Conservation (phyloP, 148 eudicot genomes). For the Tetragonia tetragonoides region DNA sequence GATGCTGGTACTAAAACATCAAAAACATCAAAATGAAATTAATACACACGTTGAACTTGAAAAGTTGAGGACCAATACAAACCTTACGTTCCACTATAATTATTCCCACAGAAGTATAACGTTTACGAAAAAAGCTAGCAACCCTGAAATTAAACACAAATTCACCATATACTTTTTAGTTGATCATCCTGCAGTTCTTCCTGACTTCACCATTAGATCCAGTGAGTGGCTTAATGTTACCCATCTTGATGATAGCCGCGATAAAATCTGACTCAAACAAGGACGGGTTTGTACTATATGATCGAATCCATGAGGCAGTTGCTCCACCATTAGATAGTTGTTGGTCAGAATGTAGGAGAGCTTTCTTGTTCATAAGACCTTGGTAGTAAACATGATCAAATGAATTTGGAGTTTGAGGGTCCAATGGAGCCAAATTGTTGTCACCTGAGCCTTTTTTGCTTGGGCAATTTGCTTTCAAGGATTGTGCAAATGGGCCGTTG, state of each 20-base stretch:
- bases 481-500: conserved; percentile 24
- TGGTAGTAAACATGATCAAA: conserved; percentile 34
- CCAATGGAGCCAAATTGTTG: conserved; percentile 30
- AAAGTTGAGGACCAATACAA: too few relatives aligned
- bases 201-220: conserved; percentile 35
- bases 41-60: too few relatives aligned
- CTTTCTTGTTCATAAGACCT: conserved; percentile 18
- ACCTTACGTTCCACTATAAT: too few relatives aligned
- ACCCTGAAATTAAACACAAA: too few relatives aligned
- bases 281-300: conserved; percentile 18
- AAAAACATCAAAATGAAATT: too few relatives aligned
- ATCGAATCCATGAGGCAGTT: conserved; percentile 20
- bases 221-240: conserved; percentile 32
- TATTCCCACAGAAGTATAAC: too few relatives aligned
- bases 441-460: conserved; percentile 22
- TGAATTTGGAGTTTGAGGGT: conserved; percentile 18
- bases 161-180: background rate
- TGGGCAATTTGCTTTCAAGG: conserved; percentile 26
- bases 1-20: too few relatives aligned
- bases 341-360: conserved; percentile 35
- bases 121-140: too few relatives aligned
- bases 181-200: conserved; percentile 25
- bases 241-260: conserved; percentile 37
- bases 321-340: conserved; percentile 24
- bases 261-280: conserved; percentile 28